phyloP scores from a whole-genome alignment of 768 basidiomycete genomes.

The Termitomyces sp. region DNA sequence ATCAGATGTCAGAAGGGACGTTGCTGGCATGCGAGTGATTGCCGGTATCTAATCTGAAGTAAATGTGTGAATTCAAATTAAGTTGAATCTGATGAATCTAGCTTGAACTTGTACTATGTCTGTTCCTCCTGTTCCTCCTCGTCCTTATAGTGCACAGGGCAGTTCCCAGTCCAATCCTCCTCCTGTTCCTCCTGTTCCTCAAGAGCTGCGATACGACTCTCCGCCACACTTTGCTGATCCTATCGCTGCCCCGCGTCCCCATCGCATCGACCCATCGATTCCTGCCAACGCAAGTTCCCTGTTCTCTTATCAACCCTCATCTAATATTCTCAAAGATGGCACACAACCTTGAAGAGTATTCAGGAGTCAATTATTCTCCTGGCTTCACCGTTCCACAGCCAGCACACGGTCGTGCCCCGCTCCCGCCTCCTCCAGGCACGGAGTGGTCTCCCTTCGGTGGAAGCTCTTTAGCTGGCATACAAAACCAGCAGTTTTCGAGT shows the following conservation, averaged over 20 bases:
- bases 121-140: conserved; percentile 24
- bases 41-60: background rate
- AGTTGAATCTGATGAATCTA: background rate
- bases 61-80: background rate
- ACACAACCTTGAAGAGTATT: conserved; percentile 46
- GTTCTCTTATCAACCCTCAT: conserved; percentile 1
- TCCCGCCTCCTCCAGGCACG: conserved; percentile 17
- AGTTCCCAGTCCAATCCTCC: conserved; percentile 12
- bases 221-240: conserved; percentile 49
- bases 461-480: conserved; percentile 5
- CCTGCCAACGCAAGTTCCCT: conserved; percentile 54
- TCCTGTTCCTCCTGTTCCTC: conserved; percentile 26
- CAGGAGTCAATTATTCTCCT: conserved; percentile 19
- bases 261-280: conserved; percentile 52
- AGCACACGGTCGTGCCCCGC: conserved; percentile 17
- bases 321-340: conserved; percentile 47
- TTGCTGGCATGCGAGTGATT: background rate
- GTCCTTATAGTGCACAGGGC: conserved; percentile 18
- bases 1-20: background rate
- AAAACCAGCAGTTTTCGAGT: conserved; percentile 10
- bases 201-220: conserved; percentile 27
- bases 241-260: conserved; percentile 61
- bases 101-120: conserved; percentile 8
- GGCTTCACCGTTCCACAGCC: conserved; percentile 20
- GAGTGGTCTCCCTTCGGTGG: conserved; percentile 20